Conservation (phyloP, 202 grass and related monocot species). For the Setaria viridis region DNA sequence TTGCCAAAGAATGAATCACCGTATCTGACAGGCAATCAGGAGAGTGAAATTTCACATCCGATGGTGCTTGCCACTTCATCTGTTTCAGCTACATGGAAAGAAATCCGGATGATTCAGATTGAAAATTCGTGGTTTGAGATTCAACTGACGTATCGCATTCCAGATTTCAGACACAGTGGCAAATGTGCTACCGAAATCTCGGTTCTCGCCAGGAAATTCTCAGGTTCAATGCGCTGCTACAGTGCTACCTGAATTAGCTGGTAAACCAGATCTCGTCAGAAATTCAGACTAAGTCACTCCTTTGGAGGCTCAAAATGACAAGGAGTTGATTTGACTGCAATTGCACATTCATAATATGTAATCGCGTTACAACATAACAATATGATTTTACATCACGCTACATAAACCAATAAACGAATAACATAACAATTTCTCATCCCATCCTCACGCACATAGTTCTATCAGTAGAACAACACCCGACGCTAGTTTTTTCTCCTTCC, state of each 20-base stretch:
- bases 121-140: not conserved
- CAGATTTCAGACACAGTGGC: not conserved
- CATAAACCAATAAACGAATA: constrained; percentile 58
- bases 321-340: constrained; percentile 6
- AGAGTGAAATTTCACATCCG: not conserved
- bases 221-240: too few relatives aligned
- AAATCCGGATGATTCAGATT: not conserved
- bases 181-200: not conserved
- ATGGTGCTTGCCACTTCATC: not conserved
- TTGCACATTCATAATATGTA: constrained; percentile 24
- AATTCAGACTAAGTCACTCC: not conserved
- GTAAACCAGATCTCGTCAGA: not conserved
- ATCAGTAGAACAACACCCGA: not conserved
- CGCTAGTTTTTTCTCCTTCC: not conserved
- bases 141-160: not conserved
- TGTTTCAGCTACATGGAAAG: not conserved
- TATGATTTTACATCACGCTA: constrained; percentile 14
- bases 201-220: not conserved
- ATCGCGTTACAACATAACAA: constrained; percentile 33
- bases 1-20: not conserved
- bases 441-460: not conserved
- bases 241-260: not conserved
- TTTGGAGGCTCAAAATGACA: not conserved
- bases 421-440: not conserved
- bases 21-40: not conserved